Evolutionary conservation across 306 rosid species (phyloP), one percentile per base, ranked within the genome.

Genomic region (Fragaria vesca): DNA sequence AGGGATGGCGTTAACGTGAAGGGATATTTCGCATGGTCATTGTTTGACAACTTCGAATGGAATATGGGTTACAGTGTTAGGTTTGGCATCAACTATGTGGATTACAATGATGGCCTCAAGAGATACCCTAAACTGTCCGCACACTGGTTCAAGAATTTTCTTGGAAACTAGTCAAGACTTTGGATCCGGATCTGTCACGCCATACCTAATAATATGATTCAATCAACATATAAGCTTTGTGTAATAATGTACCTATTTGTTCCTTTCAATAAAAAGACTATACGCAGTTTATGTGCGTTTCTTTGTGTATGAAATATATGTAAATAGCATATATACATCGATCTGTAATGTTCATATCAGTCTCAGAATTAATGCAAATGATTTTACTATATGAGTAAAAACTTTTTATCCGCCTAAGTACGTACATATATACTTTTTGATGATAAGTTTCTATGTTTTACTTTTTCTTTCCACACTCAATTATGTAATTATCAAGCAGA

Each of bases 1-100:
- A 83, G 86, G 52, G 67, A 75, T 2, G 86, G 83, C 8, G 86
- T 83, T 16, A 79, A 79, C 5, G 73, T 83, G 73, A 83, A 83
- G 76, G 83, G 86, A 30, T 83, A 60, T 50, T 83, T 83, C 63
- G 80, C 83, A 60, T 83, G 86, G 86, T 79, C 86, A 15, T 42
- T 83, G 38, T 28, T 83, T 30, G 86, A 83, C 63, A 83, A 79
- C 61, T 83, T 74, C 32, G 86, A 83, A 38, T 83, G 83, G 86
- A 4, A 3, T 62, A 63, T 42, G 5, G 85, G 82, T n/a, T 80
- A 67, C 67, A 73, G 78, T 7, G 75, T 73, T 28, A 79, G 85
- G 16, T 81, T 84, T 54, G 87, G 87, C 1, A 48, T 84, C 21
- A 55, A 80, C 70, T 84, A 45, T 11, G 80, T 84, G 5, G 82